phyloP scores from a whole-genome alignment of 495 filamentous ascomycete species.

The Neurospora tetrasperma region DNA sequence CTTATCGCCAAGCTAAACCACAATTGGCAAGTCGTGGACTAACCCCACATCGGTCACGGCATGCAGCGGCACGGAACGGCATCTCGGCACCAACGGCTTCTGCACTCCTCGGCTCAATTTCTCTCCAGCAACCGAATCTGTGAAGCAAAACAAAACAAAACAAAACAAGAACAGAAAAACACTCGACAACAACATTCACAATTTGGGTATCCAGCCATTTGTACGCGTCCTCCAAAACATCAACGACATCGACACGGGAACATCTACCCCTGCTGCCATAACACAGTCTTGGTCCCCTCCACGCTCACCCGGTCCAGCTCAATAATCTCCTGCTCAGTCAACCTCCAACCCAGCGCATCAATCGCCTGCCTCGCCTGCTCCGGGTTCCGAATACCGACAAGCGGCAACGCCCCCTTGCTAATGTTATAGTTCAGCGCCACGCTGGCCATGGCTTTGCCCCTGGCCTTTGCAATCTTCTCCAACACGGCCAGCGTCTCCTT shows the following conservation, averaged over 20 bases:
- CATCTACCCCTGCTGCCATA: slow-evolving; percentile 8
- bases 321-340: background rate
- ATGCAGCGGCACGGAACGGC: background rate
- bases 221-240: background rate
- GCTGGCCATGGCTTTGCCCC: slow-evolving; percentile 19
- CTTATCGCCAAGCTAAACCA: background rate
- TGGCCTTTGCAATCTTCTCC: slow-evolving; percentile 20
- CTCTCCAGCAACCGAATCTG: background rate
- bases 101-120: background rate
- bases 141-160: background rate
- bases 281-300: slow-evolving; percentile 2
- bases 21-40: background rate
- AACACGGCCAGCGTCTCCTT: slow-evolving; percentile 5
- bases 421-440: slow-evolving; percentile 37
- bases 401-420: background rate
- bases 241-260: background rate
- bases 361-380: background rate
- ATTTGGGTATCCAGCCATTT: background rate
- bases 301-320: slow-evolving; percentile 4
- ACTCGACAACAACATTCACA: background rate
- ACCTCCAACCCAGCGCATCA: background rate
- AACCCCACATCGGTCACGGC: background rate
- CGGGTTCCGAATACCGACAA: background rate
- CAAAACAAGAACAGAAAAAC: background rate
- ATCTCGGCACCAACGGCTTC: background rate